phyloP scores from a whole-genome alignment of 2,329 filamentous ascomycete species.

The Aspergillus unguis region DNA sequence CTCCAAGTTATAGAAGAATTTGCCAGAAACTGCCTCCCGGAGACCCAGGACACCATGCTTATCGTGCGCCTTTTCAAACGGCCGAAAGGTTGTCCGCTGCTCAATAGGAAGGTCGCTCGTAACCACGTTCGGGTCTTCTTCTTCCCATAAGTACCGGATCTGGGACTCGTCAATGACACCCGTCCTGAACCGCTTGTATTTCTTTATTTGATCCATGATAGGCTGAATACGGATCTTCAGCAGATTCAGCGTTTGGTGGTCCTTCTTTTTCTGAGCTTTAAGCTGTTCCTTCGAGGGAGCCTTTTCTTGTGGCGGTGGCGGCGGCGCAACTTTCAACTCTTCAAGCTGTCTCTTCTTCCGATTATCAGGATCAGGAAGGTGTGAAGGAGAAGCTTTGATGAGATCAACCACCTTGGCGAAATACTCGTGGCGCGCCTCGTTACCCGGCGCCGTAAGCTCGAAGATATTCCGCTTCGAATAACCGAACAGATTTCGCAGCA shows the following conservation, averaged over 20 bases:
- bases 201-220: conserved; percentile 97
- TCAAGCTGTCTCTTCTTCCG: conserved; percentile 84
- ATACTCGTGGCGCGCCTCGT: conserved; percentile 67
- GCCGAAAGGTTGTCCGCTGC: conserved; percentile 60
- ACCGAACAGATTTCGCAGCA: conserved; percentile 78
- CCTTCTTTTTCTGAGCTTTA: conserved; percentile 74
- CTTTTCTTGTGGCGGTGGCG: conserved; percentile 61
- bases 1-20: conserved; percentile 94
- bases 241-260: conserved; percentile 78
- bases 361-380: conserved; percentile 82
- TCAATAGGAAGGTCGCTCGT: conserved; percentile 59
- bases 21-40: conserved; percentile 69
- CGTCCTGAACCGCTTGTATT: conserved; percentile 82
- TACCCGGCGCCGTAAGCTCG: conserved; percentile 63
- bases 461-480: conserved; percentile 78
- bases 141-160: conserved; percentile 79
- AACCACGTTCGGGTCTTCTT: conserved; percentile 68
- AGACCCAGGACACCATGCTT: conserved; percentile 74
- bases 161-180: conserved; percentile 70
- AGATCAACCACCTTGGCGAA: conserved; percentile 73
- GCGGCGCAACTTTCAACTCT: conserved; percentile 69
- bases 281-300: conserved; percentile 71
- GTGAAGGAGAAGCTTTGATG: conserved; percentile 71
- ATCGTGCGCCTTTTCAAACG: conserved; percentile 77
- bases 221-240: conserved; percentile 87